Evolutionary conservation across 2,329 filamentous ascomycete species (phyloP), one percentile per base, ranked within the genome.

Genomic region (Ophiosphaerella herpotricha): DNA sequence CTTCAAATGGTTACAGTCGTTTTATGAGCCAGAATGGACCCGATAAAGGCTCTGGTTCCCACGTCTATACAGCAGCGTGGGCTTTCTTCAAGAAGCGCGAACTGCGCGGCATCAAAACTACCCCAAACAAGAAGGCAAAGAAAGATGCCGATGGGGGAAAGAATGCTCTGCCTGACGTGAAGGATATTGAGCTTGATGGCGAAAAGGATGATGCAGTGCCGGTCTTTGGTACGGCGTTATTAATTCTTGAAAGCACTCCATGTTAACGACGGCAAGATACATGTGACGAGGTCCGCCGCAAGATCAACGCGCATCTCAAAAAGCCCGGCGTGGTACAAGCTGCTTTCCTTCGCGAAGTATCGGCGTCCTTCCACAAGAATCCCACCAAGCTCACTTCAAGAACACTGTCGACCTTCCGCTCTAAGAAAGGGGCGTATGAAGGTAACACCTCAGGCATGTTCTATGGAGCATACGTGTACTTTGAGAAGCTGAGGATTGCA

Each of bases 401-500:
- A 40, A 74, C 79, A 48, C 72, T 85, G 14, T 73, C 72, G 29
- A 70, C 74, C 34, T 85, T 85, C 57, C 74, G 82, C 43, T 63
- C 61, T 5, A 80, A 80, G 58, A 80, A 77, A 47, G 82, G 82
- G 0, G 49, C 75, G 0, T 71, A 68, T 8, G 71, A 73, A 2
- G 82, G 83, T 4, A 80, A 80, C 45, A 79, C 75, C 2, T 79
- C 72, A 44, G 56, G 58, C 7, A 71, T 80, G 1, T 85, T 78
- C 60, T 85, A 85, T 56, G 77, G 76, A 3, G 75, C 73, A 0
- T 85, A 85, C 60, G 76, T 83, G 16, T 84, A 79, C 64, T 85
- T 85, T 58, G 82, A 86, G 71, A 85, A 85, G 72, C 54, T 80
- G 57, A 70, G 82, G 13, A 67, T 85, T 46, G 75, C 75, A 59